Percentiles rank a stretch among this genome's conserved stretches.
phyloP scores from a whole-genome alignment of 306 rosid species.

The Calophaca sinica region DNA sequence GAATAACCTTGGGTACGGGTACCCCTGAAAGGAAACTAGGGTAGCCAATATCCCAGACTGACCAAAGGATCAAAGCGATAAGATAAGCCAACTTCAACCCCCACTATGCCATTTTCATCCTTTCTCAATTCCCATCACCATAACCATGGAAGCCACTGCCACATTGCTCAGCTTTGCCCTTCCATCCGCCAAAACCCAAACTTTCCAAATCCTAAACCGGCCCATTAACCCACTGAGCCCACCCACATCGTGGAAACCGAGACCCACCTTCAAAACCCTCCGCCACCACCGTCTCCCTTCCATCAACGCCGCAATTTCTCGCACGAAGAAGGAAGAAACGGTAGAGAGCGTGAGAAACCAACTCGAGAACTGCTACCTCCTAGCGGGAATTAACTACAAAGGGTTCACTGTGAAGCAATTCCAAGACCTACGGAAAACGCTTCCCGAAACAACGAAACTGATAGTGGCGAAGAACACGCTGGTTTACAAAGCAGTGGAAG shows the following conservation, averaged over 20 bases:
- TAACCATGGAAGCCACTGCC: slow-evolving; percentile 77
- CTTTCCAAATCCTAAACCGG: slow-evolving; percentile 45
- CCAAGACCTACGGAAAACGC: slow-evolving; percentile 76
- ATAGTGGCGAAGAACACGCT: slow-evolving; percentile 94
- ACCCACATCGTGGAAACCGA: slow-evolving; percentile 34
- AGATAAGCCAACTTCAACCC: slow-evolving; percentile 38
- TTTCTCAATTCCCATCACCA: slow-evolving; percentile 3
- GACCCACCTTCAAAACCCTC: slow-evolving; percentile 19
- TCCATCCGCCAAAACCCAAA: slow-evolving; percentile 55
- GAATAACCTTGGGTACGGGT: not conserved
- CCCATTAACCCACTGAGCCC: slow-evolving; percentile 57
- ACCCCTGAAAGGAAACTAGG: not conserved
- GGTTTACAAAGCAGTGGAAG: slow-evolving; percentile 84
- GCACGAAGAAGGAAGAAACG: slow-evolving; percentile 78
- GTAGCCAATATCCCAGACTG: not conserved
- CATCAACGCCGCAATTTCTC: slow-evolving; percentile 81
- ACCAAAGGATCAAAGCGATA: slow-evolving; percentile 30
- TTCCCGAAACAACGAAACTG: slow-evolving; percentile 75
- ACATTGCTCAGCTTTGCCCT: slow-evolving; percentile 52
- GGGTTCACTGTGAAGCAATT: slow-evolving; percentile 89
- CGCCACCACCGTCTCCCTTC: slow-evolving; percentile 34
- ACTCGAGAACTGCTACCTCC: slow-evolving; percentile 77
- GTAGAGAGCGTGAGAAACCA: slow-evolving; percentile 72
- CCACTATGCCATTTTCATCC: not conserved
- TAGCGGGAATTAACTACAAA: slow-evolving; percentile 88